These are phyloP conservation scores for Ajuga chamaepitys DNA, from an alignment of 257 asterid genomes.

Conservation along the genomic window DNA sequence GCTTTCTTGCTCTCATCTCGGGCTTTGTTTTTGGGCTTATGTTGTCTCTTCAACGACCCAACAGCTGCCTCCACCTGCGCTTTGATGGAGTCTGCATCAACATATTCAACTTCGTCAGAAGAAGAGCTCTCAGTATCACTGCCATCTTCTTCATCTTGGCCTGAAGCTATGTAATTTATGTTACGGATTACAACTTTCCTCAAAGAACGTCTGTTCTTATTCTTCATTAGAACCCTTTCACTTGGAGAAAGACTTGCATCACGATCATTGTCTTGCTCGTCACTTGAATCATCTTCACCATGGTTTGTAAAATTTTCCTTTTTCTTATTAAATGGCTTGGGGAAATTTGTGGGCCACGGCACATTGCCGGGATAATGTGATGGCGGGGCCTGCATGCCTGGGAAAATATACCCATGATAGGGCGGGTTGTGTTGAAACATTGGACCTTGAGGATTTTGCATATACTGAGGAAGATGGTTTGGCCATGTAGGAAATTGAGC, in stretches of 20 bases:
- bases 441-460: conserved; percentile 56
- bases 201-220: conserved; percentile 40
- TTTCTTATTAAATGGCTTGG: conserved; percentile 25
- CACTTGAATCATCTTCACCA: conserved; percentile 34
- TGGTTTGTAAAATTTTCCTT: conserved; percentile 27
- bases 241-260: conserved; percentile 23
- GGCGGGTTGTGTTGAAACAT: conserved; percentile 43
- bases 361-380: conserved; percentile 37
- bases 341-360: conserved; percentile 50
- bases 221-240: conserved; percentile 31
- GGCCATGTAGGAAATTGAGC: conserved; percentile 50
- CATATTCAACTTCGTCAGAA: conserved; percentile 38
- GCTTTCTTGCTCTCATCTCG: conserved; percentile 34
- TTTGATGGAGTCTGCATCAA: conserved; percentile 40
- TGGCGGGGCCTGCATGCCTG: conserved; percentile 51
- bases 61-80: conserved; percentile 57
- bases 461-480: conserved; percentile 32
- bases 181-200: conserved; percentile 76
- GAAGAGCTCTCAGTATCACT: conserved; percentile 32
- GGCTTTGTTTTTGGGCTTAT: conserved; percentile 37
- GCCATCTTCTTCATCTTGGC: conserved; percentile 35
- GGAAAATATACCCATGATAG: conserved; percentile 48
- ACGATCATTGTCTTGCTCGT: conserved; percentile 23
- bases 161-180: conserved; percentile 64
- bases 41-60: conserved; percentile 47